These are phyloP conservation scores for Medicago lupulina DNA, from an alignment of 306 rosid species.

Conservation along the genomic window DNA sequence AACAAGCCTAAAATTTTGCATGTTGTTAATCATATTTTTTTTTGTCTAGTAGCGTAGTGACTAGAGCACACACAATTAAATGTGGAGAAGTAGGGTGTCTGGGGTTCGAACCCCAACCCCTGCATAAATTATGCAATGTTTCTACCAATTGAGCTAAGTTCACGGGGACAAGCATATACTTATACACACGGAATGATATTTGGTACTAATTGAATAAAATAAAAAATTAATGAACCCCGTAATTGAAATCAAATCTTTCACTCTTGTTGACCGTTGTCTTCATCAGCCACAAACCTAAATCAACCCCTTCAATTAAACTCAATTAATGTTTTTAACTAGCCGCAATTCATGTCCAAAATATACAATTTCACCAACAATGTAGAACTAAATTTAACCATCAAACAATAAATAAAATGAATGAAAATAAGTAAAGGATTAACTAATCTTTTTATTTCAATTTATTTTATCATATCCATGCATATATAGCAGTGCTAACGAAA, in stretches of 20 bases:
- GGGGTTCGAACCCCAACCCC: too few species aligned
- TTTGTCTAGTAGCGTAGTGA: too few species aligned
- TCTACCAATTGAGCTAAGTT: too few species aligned
- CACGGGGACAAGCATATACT: not conserved
- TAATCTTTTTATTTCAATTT: not conserved
- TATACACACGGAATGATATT: not conserved
- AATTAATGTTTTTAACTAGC: not conserved
- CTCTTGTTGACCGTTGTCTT: not conserved
- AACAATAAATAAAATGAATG: not conserved
- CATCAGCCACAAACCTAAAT: not conserved
- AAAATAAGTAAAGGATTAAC: not conserved
- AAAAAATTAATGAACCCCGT: not conserved
- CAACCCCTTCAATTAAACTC: not conserved
- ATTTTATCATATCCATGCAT: not conserved
- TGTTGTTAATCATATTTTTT: too few species aligned
- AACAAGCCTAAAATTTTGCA: not conserved
- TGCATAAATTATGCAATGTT: too few species aligned
- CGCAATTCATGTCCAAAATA: not conserved
- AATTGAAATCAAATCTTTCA: not conserved
- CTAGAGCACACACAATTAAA: too few species aligned
- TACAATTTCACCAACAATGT: too few species aligned
- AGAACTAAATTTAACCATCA: not conserved
- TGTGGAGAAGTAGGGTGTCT: too few species aligned
- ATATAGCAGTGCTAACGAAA: not conserved
- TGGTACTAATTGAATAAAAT: not conserved